phyloP scores from a whole-genome alignment of 106 monocot genomes.

The Dioscorea alata region DNA sequence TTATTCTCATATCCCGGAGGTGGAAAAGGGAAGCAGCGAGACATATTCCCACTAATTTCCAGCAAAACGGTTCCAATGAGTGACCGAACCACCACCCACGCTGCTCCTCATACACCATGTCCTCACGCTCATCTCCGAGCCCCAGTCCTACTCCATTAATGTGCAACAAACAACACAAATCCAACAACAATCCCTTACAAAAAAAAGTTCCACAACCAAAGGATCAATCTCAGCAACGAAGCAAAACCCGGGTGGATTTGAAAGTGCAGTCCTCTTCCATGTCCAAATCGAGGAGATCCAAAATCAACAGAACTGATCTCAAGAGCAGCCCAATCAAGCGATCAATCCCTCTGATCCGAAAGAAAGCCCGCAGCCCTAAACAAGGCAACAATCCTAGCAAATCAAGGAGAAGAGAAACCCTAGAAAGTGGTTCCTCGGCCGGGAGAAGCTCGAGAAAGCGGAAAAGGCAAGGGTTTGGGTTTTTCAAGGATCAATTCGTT shows the following conservation, averaged over 20 bases:
- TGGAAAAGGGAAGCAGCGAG: slow-evolving; percentile 90
- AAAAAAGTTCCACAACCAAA: background rate
- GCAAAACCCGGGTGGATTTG: background rate
- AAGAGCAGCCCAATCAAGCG: background rate
- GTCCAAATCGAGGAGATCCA: background rate
- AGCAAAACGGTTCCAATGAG: slow-evolving; percentile 29
- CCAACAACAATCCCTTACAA: too few relatives aligned
- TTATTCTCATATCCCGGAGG: slow-evolving; percentile 74
- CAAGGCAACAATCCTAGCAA: background rate
- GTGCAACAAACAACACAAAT: background rate
- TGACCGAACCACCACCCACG: slow-evolving; percentile 12
- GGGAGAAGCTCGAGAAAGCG: background rate
- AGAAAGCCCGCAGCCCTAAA: background rate
- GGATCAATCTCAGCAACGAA: background rate
- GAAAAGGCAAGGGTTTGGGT: background rate
- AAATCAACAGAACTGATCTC: background rate
- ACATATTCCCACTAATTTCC: slow-evolving; percentile 42
- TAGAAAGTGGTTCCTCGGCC: background rate
- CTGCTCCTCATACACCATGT: slow-evolving; percentile 45
- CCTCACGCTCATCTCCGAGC: slow-evolving; percentile 44
- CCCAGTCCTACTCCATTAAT: slow-evolving; percentile 20
- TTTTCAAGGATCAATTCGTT: too few relatives aligned
- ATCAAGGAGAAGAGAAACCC: slow-evolving; percentile 1
- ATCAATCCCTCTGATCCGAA: background rate
- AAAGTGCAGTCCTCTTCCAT: slow-evolving; percentile 5